Percentiles rank a stretch among this genome's conserved stretches.
Evolutionary conservation across 495 filamentous ascomycete genomes (phyloP).

Genomic region (Aspergillus heteromorphus): DNA sequence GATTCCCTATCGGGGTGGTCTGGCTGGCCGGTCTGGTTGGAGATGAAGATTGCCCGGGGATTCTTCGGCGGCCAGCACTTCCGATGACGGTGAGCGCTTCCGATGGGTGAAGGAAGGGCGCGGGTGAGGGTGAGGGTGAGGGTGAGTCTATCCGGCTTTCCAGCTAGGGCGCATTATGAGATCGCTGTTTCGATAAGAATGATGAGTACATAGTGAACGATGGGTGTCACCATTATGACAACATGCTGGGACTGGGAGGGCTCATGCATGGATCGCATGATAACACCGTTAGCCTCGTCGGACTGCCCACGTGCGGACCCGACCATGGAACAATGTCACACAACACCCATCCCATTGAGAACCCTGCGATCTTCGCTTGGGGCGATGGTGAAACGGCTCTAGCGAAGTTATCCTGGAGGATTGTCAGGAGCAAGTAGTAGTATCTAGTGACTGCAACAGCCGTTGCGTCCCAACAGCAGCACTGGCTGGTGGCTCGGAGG

Average conservation of each 20-base stretch:
- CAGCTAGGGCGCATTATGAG: neutral
- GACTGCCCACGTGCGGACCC: neutral
- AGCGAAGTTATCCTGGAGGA: neutral
- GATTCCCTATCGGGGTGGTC: neutral
- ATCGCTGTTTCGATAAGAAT: neutral
- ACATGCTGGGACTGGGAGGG: neutral
- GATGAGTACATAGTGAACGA: neutral
- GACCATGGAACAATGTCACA: neutral
- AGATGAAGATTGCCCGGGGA: neutral
- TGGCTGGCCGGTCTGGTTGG: neutral
- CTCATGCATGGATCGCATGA: neutral
- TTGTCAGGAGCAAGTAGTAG: neutral
- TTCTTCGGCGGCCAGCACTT: neutral
- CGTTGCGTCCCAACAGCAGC: neutral
- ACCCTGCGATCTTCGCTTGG: neutral
- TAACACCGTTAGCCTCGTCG: neutral
- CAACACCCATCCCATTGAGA: neutral
- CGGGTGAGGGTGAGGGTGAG: no score
- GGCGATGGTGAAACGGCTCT: neutral
- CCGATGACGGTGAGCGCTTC: neutral
- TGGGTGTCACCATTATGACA: neutral
- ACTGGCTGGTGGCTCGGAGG: neutral
- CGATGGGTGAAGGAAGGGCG: neutral
- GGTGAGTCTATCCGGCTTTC: neutral
- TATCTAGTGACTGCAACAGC: neutral